Evolutionary conservation across 495 filamentous ascomycete genomes (phyloP).

Genomic region (Trichoderma asperelloides): DNA sequence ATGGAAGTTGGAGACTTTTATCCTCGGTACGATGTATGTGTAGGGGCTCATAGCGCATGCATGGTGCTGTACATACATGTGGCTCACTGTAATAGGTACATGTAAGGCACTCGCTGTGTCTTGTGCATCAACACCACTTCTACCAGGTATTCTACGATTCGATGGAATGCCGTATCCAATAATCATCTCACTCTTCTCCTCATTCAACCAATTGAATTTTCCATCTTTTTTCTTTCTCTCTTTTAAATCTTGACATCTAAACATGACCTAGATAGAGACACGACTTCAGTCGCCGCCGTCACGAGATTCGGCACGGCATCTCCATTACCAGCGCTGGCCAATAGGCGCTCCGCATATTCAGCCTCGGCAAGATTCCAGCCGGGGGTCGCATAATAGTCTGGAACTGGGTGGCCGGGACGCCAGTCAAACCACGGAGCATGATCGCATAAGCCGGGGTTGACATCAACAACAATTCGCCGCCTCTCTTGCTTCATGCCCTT

Average conservation of each 20-base stretch:
- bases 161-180: not conserved
- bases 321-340: not conserved
- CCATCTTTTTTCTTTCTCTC: not conserved
- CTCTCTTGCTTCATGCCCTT: constrained; percentile 9
- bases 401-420: not conserved
- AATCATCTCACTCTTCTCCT: not conserved
- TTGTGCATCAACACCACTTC: too few species aligned
- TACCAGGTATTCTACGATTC: not conserved
- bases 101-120: too few species aligned
- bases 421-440: not conserved
- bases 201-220: not conserved
- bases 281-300: not conserved
- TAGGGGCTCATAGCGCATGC: not conserved
- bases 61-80: not conserved
- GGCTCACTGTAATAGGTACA: too few species aligned
- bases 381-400: not conserved
- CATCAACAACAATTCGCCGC: constrained; percentile 9
- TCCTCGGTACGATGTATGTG: not conserved
- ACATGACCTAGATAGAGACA: not conserved
- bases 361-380: constrained; percentile 1
- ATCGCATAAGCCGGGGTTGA: constrained; percentile 1
- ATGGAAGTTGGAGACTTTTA: not conserved
- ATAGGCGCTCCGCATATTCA: not conserved
- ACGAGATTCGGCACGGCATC: not conserved
- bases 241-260: not conserved